Conservation (phyloP, 2,329 filamentous ascomycete species). For the Aureobasidium sp. region DNA sequence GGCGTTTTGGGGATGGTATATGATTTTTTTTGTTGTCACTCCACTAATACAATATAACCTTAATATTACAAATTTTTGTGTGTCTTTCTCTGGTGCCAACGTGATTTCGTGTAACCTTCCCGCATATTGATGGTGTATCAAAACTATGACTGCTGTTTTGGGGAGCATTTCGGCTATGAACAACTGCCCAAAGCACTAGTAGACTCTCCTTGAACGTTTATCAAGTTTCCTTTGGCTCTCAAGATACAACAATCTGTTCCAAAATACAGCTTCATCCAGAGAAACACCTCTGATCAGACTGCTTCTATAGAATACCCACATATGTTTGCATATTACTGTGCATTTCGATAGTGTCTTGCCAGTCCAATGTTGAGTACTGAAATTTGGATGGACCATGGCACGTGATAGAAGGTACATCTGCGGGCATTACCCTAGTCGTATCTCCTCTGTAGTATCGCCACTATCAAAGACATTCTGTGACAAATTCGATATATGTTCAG, state of each 20-base stretch:
- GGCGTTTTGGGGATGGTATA: background rate
- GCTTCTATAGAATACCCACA: too few relatives aligned
- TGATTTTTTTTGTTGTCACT: background rate
- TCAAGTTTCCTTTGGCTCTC: too few relatives aligned
- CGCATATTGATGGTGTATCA: background rate
- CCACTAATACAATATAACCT: too few relatives aligned
- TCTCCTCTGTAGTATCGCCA: too few relatives aligned
- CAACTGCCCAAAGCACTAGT: too few relatives aligned
- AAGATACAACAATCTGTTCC: too few relatives aligned
- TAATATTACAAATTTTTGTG: background rate
- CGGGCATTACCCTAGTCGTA: background rate
- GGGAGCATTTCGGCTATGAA: background rate
- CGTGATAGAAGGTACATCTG: background rate
- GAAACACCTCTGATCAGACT: too few relatives aligned
- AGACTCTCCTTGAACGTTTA: too few relatives aligned
- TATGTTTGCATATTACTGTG: background rate
- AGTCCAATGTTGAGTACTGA: fast-evolving
- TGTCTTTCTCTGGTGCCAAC: background rate
- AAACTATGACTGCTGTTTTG: background rate
- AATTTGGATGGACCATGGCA: background rate
- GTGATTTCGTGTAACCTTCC: background rate
- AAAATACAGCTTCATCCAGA: too few relatives aligned
- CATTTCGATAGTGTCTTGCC: background rate
- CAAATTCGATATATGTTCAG: too few relatives aligned
- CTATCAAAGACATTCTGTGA: too few relatives aligned